These are phyloP conservation scores for Penicillium steckii DNA, from an alignment of 495 filamentous ascomycete genomes.

Conservation along the genomic window DNA sequence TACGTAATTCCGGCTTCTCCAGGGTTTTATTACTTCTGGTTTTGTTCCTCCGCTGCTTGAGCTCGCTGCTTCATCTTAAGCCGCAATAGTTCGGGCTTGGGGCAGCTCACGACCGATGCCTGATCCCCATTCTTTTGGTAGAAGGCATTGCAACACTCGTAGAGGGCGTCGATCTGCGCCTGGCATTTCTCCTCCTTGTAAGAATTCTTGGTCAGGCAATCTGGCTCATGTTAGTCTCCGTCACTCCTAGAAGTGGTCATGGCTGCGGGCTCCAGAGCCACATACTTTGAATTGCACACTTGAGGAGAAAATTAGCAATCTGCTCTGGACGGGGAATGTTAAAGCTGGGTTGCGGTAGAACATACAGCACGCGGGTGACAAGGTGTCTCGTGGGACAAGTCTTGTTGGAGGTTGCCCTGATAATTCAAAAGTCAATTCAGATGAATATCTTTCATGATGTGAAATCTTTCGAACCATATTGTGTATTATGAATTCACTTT, in stretches of 20 bases:
- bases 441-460: not conserved
- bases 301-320: not conserved
- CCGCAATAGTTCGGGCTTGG: constrained; percentile 72
- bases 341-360: constrained; percentile 22
- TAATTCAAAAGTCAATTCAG: not conserved
- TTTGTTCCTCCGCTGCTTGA: constrained; percentile 31
- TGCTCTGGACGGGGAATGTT: not conserved
- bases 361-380: constrained; percentile 87
- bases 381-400: constrained; percentile 71
- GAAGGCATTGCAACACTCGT: constrained; percentile 90
- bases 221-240: constrained; percentile 41
- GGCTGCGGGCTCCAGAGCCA: not conserved
- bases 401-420: constrained; percentile 60
- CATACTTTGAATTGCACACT: constrained; percentile 90
- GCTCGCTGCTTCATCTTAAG: constrained; percentile 86
- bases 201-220: constrained; percentile 79
- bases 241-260: not conserved
- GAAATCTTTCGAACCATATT: not conserved
- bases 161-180: constrained; percentile 81
- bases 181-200: constrained; percentile 86
- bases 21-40: not conserved
- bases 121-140: constrained; percentile 78
- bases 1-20: not conserved
- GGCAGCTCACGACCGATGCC: constrained; percentile 78
- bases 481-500: not conserved